These are phyloP conservation scores for Huiozyma sinensis DNA, from an alignment of 805 yeast species.

Conservation along the genomic window DNA sequence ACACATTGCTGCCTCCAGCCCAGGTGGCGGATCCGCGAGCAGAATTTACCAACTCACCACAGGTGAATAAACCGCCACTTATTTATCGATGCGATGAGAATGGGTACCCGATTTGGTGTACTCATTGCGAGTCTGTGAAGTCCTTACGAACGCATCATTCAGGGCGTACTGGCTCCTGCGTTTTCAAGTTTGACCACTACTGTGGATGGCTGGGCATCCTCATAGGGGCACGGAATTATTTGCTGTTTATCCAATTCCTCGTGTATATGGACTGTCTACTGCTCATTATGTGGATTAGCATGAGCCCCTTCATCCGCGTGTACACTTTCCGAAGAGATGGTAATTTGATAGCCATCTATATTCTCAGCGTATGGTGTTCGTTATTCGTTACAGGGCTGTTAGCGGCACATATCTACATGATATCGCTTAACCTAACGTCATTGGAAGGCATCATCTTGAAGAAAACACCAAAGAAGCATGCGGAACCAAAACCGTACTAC, in stretches of 20 bases:
- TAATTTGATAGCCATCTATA: conserved; percentile 39
- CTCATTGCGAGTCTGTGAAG: conserved; percentile 54
- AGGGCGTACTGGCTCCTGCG: conserved; percentile 41
- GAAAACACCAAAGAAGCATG: not conserved
- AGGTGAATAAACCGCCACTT: conserved; percentile 35
- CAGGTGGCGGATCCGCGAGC: not conserved
- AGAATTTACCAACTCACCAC: conserved; percentile 8
- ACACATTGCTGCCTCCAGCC: conserved; percentile 16
- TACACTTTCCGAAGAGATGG: conserved; percentile 29
- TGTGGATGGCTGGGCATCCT: conserved; percentile 69
- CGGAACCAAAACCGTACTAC: conserved; percentile 10
- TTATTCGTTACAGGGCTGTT: conserved; percentile 34
- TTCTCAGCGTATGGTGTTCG: conserved; percentile 33
- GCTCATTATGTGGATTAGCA: conserved; percentile 31
- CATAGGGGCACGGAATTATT: conserved; percentile 59
- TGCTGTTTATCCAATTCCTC: conserved; percentile 45
- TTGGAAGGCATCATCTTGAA: conserved; percentile 39
- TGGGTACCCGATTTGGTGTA: conserved; percentile 74
- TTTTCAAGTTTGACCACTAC: conserved; percentile 72
- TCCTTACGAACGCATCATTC: conserved; percentile 66
- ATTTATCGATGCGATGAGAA: conserved; percentile 55
- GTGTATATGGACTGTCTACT: conserved; percentile 31
- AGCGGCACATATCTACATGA: conserved; percentile 35
- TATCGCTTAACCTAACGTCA: conserved; percentile 42
- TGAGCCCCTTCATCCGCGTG: conserved; percentile 24